Evolutionary conservation across 768 basidiomycete species (phyloP).

Genomic region (Xerocomus spinulosus): DNA sequence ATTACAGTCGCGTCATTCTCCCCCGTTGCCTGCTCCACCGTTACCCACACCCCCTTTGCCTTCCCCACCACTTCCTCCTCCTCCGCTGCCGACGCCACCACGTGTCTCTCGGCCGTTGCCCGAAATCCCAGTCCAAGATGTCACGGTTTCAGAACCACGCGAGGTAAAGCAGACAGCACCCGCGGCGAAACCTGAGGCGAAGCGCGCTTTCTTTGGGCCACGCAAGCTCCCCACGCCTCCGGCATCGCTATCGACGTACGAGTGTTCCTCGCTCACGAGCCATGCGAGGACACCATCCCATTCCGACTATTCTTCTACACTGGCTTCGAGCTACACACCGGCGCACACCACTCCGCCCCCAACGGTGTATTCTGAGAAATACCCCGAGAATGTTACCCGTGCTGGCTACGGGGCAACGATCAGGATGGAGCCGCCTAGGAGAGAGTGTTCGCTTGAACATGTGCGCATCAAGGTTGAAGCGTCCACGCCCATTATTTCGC

Average conservation of each 20-base stretch:
- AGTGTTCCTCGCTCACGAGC: constrained; percentile 10
- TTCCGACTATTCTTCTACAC: constrained; percentile 23
- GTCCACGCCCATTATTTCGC: constrained; percentile 17
- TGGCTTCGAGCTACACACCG: constrained; percentile 25
- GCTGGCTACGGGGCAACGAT: constrained; percentile 20
- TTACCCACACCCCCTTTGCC: constrained; percentile 16
- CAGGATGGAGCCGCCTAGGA: constrained; percentile 21
- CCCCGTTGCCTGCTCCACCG: constrained; percentile 12
- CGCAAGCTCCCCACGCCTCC: constrained; percentile 33
- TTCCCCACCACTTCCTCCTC: constrained; percentile 17
- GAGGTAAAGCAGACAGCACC: constrained; percentile 13
- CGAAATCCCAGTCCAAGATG: constrained; percentile 26
- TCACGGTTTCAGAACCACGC: constrained; percentile 8
- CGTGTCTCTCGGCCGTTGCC: constrained; percentile 27
- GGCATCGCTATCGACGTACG: constrained; percentile 23
- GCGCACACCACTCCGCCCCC: constrained; percentile 29
- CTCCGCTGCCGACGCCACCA: constrained; percentile 26
- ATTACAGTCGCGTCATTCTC: constrained; percentile 24
- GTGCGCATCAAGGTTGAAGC: constrained; percentile 19
- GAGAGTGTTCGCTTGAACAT: constrained; percentile 21
- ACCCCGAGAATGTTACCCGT: constrained; percentile 22
- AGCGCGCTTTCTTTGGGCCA: constrained; percentile 18
- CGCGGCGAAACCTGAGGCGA: constrained; percentile 17
- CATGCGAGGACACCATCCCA: constrained; percentile 19
- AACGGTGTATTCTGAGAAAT: constrained; percentile 31